phyloP scores from a whole-genome alignment of 2,329 filamentous ascomycete species.

The Clonostachys byssicola region DNA sequence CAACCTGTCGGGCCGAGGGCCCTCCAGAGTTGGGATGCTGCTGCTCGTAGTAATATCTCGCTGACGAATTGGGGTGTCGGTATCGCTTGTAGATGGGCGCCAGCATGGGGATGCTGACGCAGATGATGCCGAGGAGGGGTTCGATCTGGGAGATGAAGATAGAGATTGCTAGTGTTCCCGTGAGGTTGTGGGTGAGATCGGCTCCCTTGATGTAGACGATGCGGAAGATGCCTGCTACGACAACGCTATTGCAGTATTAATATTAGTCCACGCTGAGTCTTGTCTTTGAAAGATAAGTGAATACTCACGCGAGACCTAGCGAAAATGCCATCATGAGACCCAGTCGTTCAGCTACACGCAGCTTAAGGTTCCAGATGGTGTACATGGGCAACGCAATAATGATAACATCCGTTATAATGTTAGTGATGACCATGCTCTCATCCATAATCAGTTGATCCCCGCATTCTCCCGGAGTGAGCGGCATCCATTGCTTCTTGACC shows the following conservation, averaged over 20 bases:
- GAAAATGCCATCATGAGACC: conserved; percentile 13
- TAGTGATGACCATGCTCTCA: conserved; percentile 16
- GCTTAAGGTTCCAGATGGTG: conserved; percentile 25
- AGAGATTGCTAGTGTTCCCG: conserved; percentile 3
- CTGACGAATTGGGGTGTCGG: not conserved
- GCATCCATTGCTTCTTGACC: not conserved
- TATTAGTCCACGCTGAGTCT: not conserved
- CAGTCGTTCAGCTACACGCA: conserved; percentile 13
- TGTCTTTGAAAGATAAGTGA: not conserved
- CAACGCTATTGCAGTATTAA: not conserved
- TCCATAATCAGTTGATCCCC: conserved; percentile 7
- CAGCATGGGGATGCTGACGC: conserved; percentile 9
- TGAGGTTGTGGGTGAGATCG: conserved; percentile 5
- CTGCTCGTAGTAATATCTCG: not conserved
- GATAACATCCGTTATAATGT: conserved; percentile 26
- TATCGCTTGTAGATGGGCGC: conserved; percentile 6
- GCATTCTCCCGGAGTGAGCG: not conserved
- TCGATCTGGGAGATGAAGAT: conserved; percentile 5
- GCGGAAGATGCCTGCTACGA: conserved; percentile 4
- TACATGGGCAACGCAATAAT: conserved; percentile 27
- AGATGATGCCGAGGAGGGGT: conserved; percentile 5
- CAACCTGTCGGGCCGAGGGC: not conserved
- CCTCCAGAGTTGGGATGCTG: not conserved
- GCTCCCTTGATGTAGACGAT: conserved; percentile 6
- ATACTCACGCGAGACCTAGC: conserved; percentile 11